These are phyloP conservation scores for Heteromeles arbutifolia DNA, from an alignment of 306 rosid species.

Conservation along the genomic window DNA sequence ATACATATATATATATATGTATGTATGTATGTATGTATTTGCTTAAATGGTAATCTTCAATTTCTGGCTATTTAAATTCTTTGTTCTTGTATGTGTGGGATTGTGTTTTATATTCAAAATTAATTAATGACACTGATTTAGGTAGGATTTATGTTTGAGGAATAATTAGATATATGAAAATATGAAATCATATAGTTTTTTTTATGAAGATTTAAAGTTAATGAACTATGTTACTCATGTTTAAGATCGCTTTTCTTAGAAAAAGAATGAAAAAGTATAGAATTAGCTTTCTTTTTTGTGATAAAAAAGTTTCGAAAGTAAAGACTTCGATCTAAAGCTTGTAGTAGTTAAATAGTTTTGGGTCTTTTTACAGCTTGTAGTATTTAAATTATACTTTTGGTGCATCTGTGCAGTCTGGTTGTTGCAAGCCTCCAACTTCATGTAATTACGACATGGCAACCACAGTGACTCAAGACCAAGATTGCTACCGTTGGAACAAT, in stretches of 20 bases:
- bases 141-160: neutral
- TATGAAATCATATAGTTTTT: neutral
- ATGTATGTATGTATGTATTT: neutral
- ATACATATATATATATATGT: too few species aligned
- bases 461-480: conserved; percentile 50
- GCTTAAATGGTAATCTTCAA: neutral
- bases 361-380: neutral
- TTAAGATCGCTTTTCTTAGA: neutral
- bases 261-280: neutral
- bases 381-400: neutral
- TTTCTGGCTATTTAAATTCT: neutral
- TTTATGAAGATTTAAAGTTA: too few species aligned
- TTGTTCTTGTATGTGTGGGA: neutral
- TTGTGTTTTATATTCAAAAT: neutral
- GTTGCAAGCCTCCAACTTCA: conserved; percentile 82
- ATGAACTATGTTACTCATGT: neutral
- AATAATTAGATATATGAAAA: too few species aligned
- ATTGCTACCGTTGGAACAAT: conserved; percentile 87
- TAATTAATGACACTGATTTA: neutral
- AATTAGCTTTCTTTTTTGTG: neutral
- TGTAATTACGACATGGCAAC: conserved; percentile 53
- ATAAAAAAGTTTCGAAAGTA: neutral
- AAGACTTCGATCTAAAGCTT: neutral
- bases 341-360: neutral
- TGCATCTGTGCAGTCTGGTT: conserved; percentile 56